Percentiles rank a stretch among this genome's conserved stretches.
Evolutionary conservation across 2,329 filamentous ascomycete genomes (phyloP).

Genomic region (Immersiporthe knoxdaviesiana): DNA sequence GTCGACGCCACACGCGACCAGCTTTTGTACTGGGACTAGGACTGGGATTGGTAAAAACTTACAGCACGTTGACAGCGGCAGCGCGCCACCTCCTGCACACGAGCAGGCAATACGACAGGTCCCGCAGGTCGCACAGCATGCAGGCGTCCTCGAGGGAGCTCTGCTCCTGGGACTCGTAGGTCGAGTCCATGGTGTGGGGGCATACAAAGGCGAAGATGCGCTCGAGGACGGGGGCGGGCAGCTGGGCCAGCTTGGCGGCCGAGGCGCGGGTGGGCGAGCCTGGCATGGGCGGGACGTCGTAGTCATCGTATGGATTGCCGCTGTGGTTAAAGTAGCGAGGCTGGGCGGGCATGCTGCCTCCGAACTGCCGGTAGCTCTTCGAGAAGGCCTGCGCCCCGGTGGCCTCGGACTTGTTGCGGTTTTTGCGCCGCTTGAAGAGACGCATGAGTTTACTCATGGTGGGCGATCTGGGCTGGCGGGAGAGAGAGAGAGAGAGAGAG

Average conservation of each 20-base stretch:
- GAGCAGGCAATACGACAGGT: constrained; percentile 78
- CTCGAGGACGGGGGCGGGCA: constrained; percentile 72
- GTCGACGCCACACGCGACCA: constrained; percentile 12
- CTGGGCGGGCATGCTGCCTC: constrained; percentile 31
- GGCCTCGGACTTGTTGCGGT: constrained; percentile 35
- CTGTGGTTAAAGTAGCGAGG: constrained; percentile 17
- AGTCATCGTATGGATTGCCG: constrained; percentile 19
- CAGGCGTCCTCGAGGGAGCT: constrained; percentile 79
- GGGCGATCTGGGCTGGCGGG: neutral
- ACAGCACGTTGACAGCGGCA: constrained; percentile 61
- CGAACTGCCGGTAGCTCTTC: constrained; percentile 34
- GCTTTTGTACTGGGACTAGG: neutral
- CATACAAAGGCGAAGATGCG: constrained; percentile 83
- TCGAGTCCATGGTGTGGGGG: constrained; percentile 77
- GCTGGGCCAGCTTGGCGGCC: constrained; percentile 49
- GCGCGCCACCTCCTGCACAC: constrained; percentile 74
- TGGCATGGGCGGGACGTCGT: constrained; percentile 29
- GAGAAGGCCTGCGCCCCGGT: constrained; percentile 28
- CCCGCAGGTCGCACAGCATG: constrained; percentile 91
- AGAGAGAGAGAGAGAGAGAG: too few relatives aligned
- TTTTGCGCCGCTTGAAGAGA: constrained; percentile 42
- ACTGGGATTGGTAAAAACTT: constrained; percentile 45
- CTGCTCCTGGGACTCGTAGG: constrained; percentile 81
- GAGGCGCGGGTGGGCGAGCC: constrained; percentile 47
- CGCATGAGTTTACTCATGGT: constrained; percentile 22